Evolutionary conservation across 345 rosid species (phyloP).

Genomic region (Boechera stricta): DNA sequence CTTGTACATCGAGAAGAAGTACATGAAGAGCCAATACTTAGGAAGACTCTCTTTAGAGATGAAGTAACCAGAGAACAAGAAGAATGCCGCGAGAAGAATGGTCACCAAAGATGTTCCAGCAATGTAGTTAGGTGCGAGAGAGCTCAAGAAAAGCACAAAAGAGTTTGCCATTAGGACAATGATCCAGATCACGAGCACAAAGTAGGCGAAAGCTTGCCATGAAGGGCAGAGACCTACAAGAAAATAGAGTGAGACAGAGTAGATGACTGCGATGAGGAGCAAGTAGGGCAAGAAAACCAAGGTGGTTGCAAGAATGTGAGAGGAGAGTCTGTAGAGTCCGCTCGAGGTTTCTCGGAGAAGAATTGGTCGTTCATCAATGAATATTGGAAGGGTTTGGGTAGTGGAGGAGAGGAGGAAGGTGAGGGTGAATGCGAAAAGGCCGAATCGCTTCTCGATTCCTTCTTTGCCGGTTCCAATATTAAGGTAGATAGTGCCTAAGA

Average conservation of each 20-base stretch:
- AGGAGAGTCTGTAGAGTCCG: constrained; percentile 82
- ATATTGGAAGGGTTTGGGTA: constrained; percentile 89
- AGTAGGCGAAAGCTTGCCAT: constrained; percentile 76
- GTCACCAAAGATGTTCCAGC: constrained; percentile 87
- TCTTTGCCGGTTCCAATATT: constrained; percentile 72
- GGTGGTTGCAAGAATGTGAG: constrained; percentile 83
- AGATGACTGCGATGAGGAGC: constrained; percentile 64
- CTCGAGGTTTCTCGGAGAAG: constrained; percentile 79
- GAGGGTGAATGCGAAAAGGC: constrained; percentile 93
- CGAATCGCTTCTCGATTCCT: constrained; percentile 81
- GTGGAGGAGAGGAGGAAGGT: constrained; percentile 95
- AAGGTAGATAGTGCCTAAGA: constrained; percentile 86
- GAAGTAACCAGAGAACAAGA: constrained; percentile 95
- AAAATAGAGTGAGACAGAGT: constrained; percentile 80
- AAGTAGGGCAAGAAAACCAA: constrained; percentile 86
- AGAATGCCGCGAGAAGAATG: constrained; percentile 75
- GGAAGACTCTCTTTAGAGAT: constrained; percentile 81
- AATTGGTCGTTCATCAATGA: constrained; percentile 86
- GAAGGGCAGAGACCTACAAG: constrained; percentile 84
- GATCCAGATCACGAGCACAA: constrained; percentile 81
- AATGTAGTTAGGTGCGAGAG: constrained; percentile 87
- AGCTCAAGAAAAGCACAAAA: constrained; percentile 84
- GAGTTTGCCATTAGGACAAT: constrained; percentile 86
- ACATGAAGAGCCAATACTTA: constrained; percentile 93
- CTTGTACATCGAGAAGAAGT: constrained; percentile 90